phyloP scores from a whole-genome alignment of 164 flowering plant genomes.

The Saururus chinensis region DNA sequence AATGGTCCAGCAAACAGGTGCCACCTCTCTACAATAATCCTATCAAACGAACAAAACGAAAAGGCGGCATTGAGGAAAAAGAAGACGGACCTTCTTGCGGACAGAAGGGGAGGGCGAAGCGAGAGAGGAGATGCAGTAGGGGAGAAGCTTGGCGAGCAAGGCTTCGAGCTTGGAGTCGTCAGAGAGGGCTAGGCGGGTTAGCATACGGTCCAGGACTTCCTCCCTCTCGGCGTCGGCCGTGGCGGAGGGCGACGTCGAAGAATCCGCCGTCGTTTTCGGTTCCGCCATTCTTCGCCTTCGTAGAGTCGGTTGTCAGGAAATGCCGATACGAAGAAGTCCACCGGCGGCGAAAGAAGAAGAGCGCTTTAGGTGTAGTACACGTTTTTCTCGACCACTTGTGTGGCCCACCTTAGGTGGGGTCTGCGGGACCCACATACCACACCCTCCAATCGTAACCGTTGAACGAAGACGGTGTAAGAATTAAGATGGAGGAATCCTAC shows the following conservation, averaged over 20 bases:
- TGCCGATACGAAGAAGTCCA: too few species aligned
- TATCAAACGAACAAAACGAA: neutral
- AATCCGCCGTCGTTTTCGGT: slow-evolving; percentile 38
- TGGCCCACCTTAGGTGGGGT: too few species aligned
- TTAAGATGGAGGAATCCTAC: too few species aligned
- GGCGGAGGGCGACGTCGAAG: slow-evolving; percentile 20
- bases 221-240: slow-evolving; percentile 58
- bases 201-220: slow-evolving; percentile 79
- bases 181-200: slow-evolving; percentile 82
- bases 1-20: neutral
- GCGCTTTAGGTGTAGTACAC: too few species aligned
- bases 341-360: too few species aligned
- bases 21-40: neutral
- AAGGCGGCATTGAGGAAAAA: too few species aligned
- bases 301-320: too few species aligned
- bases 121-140: slow-evolving; percentile 69
- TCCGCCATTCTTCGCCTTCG: neutral
- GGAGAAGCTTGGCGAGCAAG: slow-evolving; percentile 79
- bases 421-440: too few species aligned
- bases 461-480: too few species aligned
- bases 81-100: slow-evolving; percentile 56
- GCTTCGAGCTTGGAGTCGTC: slow-evolving; percentile 77
- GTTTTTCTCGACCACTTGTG: too few species aligned
- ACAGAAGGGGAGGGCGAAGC: slow-evolving; percentile 43
- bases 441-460: too few species aligned